phyloP scores from a whole-genome alignment of 345 rosid genomes.

The Microthlaspi erraticum region DNA sequence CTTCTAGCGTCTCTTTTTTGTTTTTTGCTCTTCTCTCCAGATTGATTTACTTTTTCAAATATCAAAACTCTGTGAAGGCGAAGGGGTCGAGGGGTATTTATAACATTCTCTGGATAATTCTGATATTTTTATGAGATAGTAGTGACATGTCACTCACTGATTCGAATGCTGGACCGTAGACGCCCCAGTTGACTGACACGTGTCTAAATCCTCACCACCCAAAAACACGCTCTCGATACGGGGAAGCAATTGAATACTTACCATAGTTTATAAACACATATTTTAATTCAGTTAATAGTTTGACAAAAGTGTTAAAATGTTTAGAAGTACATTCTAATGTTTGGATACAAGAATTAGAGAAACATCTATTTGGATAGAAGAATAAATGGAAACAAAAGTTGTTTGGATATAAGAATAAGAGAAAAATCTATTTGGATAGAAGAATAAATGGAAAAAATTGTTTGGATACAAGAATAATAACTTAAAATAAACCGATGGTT shows the following conservation, averaged over 20 bases:
- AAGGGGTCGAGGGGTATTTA: slow-evolving; percentile 33
- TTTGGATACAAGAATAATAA: too few relatives aligned
- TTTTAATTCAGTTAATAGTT: background rate
- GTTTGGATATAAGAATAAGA: too few relatives aligned
- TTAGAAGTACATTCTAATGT: too few relatives aligned
- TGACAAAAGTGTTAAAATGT: too few relatives aligned
- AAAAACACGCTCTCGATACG: slow-evolving; percentile 26
- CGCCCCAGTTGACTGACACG: slow-evolving; percentile 17
- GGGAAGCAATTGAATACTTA: slow-evolving; percentile 37
- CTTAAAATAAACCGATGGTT: too few relatives aligned
- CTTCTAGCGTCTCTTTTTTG: background rate
- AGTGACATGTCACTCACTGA: slow-evolving; percentile 17
- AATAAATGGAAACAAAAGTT: too few relatives aligned
- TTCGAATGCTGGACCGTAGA: background rate
- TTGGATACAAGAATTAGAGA: too few relatives aligned
- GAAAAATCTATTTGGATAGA: too few relatives aligned
- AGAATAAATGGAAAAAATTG: too few relatives aligned
- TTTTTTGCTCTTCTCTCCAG: too few relatives aligned
- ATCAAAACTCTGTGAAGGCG: background rate
- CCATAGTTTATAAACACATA: slow-evolving; percentile 11
- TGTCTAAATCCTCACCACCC: slow-evolving; percentile 5
- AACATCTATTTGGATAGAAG: too few relatives aligned
- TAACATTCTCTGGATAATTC: slow-evolving; percentile 35
- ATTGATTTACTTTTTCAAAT: background rate
- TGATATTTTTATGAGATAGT: slow-evolving; percentile 19